A percentile compares a stretch with the other conserved stretches of the same genome.
Conservation (phyloP, 2,329 filamentous ascomycete species). For the Microsporum audouinii region DNA sequence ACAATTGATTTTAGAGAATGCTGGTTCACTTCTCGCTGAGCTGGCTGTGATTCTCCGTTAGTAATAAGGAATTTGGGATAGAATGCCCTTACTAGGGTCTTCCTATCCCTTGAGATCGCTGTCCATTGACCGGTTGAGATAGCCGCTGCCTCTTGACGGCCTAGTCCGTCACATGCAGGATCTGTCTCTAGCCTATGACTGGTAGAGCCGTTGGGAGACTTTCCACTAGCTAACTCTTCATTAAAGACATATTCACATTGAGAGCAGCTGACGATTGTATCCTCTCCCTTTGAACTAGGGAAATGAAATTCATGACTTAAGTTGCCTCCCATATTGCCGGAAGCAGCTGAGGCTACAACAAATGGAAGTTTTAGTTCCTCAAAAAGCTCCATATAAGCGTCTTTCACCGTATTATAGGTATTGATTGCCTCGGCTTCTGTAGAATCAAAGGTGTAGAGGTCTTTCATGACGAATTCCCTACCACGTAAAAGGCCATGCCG, state of each 20-base stretch:
- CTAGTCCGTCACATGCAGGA: conserved; percentile 2
- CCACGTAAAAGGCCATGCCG: conserved; percentile 77
- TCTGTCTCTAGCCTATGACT: conserved; percentile 6
- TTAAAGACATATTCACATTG: conserved; percentile 70
- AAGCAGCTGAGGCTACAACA: conserved; percentile 76
- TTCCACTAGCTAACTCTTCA: conserved; percentile 62
- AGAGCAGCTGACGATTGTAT: conserved; percentile 65
- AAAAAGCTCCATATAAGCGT: conserved; percentile 66
- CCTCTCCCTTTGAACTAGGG: conserved; percentile 66
- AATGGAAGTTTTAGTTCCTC: conserved; percentile 73
- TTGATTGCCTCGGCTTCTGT: conserved; percentile 55
- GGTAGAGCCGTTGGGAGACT: conserved; percentile 20
- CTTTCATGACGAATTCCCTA: conserved; percentile 95
- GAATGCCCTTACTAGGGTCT: conserved; percentile 58
- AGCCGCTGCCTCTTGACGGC: conserved; percentile 18
- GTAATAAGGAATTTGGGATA: conserved; percentile 42
- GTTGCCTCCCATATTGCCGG: conserved; percentile 89
- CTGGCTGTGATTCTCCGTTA: conserved; percentile 21
- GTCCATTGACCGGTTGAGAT: conserved; percentile 32
- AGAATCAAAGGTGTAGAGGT: conserved; percentile 88
- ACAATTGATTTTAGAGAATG: conserved; percentile 52
- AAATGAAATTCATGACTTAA: conserved; percentile 94
- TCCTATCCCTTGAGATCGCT: conserved; percentile 45
- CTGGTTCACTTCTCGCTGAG: conserved; percentile 40
- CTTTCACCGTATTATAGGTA: conserved; percentile 66